phyloP scores from a whole-genome alignment of 1,284 basidiomycete species.

The Leccinum glutinopallens region DNA sequence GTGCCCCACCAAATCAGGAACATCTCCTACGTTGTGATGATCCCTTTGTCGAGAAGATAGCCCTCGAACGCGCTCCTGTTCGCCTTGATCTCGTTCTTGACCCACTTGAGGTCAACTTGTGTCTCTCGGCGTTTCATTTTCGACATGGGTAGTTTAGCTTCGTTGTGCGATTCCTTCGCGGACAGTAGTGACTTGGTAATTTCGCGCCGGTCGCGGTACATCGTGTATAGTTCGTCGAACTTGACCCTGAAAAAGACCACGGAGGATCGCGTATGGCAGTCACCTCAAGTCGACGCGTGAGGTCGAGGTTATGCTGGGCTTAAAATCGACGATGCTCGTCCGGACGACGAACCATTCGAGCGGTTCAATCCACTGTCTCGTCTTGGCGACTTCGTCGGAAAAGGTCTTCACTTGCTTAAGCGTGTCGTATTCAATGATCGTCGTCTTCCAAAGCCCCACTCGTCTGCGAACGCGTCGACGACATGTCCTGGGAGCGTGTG shows the following conservation, averaged over 20 bases:
- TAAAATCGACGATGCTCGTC: conserved; percentile 58
- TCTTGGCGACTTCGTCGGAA: conserved; percentile 67
- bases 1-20: conserved; percentile 75
- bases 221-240: conserved; percentile 98
- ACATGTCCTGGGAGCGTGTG: conserved; percentile 67
- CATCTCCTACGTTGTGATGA: conserved; percentile 81
- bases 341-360: conserved; percentile 56
- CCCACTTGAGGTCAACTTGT: conserved; percentile 67
- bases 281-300: neutral
- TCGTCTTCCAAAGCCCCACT: conserved; percentile 89
- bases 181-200: conserved; percentile 71
- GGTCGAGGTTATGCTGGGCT: conserved; percentile 16
- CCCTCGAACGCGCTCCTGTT: conserved; percentile 64
- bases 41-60: conserved; percentile 77
- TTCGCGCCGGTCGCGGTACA: conserved; percentile 98
- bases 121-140: conserved; percentile 73
- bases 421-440: conserved; percentile 58
- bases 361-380: conserved; percentile 73
- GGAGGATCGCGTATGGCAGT: conserved; percentile 71
- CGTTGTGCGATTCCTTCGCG: conserved; percentile 30
- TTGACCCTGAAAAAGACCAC: conserved; percentile 99
- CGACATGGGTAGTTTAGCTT: conserved; percentile 51
- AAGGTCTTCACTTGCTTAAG: conserved; percentile 75
- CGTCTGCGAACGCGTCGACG: conserved; percentile 83
- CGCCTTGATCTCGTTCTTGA: conserved; percentile 67